Conservation (phyloP, 495 filamentous ascomycete genomes). For the Neurospora cerealis region DNA sequence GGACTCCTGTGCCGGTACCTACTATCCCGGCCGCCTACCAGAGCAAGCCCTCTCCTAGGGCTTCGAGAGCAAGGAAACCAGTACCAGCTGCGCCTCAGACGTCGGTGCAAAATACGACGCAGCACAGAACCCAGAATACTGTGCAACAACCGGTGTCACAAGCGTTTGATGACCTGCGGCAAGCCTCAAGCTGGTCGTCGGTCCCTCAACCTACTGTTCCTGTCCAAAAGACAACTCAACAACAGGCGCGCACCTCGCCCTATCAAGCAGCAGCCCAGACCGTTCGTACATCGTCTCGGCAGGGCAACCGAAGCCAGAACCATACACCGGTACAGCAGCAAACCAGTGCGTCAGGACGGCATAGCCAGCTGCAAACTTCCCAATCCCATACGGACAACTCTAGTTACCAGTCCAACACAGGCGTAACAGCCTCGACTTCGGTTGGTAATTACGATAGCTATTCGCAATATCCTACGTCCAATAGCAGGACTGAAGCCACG, state of each 20-base stretch:
- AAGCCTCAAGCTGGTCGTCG: slow-evolving; percentile 11
- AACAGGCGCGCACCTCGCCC: slow-evolving; percentile 10
- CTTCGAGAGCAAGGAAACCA: slow-evolving; percentile 8
- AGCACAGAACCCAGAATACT: background rate
- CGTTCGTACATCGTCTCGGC: slow-evolving; percentile 14
- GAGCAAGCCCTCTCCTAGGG: slow-evolving; percentile 11
- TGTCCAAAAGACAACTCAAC: background rate
- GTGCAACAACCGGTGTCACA: background rate
- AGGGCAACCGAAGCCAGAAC: slow-evolving; percentile 11
- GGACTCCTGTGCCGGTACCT: slow-evolving; percentile 8
- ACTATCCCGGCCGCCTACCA: background rate
- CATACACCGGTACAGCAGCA: slow-evolving; percentile 11
- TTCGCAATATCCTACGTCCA: slow-evolving; percentile 9
- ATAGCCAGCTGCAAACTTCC: slow-evolving; percentile 1
- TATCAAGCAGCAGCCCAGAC: slow-evolving; percentile 11
- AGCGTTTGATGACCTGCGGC: slow-evolving; percentile 15
- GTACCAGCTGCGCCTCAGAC: background rate
- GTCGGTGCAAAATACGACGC: background rate
- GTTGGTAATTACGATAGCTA: slow-evolving; percentile 11
- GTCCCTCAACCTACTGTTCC: slow-evolving; percentile 5
- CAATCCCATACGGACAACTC: slow-evolving; percentile 6
- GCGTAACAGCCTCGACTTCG: slow-evolving; percentile 6
- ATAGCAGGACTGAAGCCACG: slow-evolving; percentile 7
- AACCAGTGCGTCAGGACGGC: slow-evolving; percentile 2
- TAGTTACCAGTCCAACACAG: slow-evolving; percentile 1